These are phyloP conservation scores for Colletotrichum truncatum DNA, from an alignment of 2,329 filamentous ascomycete species.

Conservation along the genomic window DNA sequence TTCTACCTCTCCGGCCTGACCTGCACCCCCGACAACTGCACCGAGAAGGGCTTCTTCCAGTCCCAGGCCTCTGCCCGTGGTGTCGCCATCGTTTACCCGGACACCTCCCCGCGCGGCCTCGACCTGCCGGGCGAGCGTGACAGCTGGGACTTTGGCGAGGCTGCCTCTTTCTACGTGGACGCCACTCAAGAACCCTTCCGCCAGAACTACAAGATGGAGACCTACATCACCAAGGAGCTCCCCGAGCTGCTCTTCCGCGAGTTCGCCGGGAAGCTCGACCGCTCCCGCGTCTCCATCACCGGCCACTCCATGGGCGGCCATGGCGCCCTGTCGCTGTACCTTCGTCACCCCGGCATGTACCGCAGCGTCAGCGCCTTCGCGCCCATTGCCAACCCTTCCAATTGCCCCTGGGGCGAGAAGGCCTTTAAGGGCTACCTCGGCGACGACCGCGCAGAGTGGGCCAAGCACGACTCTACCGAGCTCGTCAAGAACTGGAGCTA, in stretches of 20 bases:
- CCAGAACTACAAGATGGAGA: slow-evolving; percentile 91
- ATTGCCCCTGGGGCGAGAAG: slow-evolving; percentile 95
- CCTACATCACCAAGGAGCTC: slow-evolving; percentile 90
- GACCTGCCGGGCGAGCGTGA: slow-evolving; percentile 87
- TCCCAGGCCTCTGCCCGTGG: slow-evolving; percentile 80
- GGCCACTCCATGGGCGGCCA: slow-evolving; percentile 99
- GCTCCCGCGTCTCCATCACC: slow-evolving; percentile 78
- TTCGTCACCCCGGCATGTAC: slow-evolving; percentile 92
- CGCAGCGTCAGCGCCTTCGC: slow-evolving; percentile 90
- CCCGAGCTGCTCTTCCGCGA: slow-evolving; percentile 77
- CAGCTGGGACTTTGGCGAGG: slow-evolving; percentile 88
- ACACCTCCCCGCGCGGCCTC: slow-evolving; percentile 90
- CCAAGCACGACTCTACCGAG: slow-evolving; percentile 91
- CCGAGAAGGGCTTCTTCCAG: slow-evolving; percentile 91
- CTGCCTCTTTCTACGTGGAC: slow-evolving; percentile 95
- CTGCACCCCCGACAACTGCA: slow-evolving; percentile 89
- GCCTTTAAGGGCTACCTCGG: slow-evolving; percentile 94
- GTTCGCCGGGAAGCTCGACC: slow-evolving; percentile 76
- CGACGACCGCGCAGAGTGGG: slow-evolving; percentile 79
- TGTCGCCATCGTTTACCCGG: slow-evolving; percentile 93
- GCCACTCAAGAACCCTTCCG: slow-evolving; percentile 79
- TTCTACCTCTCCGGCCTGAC: slow-evolving; percentile 95
- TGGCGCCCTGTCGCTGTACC: slow-evolving; percentile 89
- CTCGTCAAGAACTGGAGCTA: slow-evolving; percentile 78
- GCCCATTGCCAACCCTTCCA: slow-evolving; percentile 85